These are phyloP conservation scores for Cutaneotrichosporon mucoides DNA, from an alignment of 1,284 basidiomycete genomes.

Conservation along the genomic window DNA sequence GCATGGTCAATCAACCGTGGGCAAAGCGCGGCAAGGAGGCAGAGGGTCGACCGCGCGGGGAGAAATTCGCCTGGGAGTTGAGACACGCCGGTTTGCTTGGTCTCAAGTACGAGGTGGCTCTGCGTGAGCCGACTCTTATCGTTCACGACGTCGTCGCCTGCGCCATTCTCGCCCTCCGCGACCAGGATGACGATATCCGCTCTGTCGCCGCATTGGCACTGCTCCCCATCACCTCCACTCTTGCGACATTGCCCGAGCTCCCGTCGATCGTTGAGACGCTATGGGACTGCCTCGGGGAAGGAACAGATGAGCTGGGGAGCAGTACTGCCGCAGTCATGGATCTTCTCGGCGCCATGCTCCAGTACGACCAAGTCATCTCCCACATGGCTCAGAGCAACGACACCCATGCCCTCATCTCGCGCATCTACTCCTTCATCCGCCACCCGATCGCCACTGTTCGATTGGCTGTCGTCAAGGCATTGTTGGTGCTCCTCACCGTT, in stretches of 20 bases:
- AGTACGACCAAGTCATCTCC: slow-evolving; percentile 28
- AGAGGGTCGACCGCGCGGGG: slow-evolving; percentile 46
- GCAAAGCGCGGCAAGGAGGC: slow-evolving; percentile 49
- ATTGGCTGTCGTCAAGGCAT: slow-evolving; percentile 83
- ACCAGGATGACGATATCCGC: slow-evolving; percentile 94
- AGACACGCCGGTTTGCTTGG: slow-evolving; percentile 94
- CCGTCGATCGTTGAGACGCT: slow-evolving; percentile 73
- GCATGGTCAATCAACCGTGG: slow-evolving; percentile 88
- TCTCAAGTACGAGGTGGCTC: slow-evolving; percentile 96
- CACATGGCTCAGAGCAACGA: slow-evolving; percentile 23
- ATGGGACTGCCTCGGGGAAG: slow-evolving; percentile 85
- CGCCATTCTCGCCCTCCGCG: slow-evolving; percentile 82
- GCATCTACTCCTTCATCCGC: slow-evolving; percentile 92
- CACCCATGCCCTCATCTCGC: slow-evolving; percentile 67
- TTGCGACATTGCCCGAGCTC: slow-evolving; percentile 63
- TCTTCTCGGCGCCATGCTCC: slow-evolving; percentile 55
- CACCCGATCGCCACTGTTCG: slow-evolving; percentile 95
- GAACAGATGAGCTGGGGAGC: slow-evolving; percentile 95
- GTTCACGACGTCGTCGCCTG: slow-evolving; percentile 73
- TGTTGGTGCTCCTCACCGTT: slow-evolving; percentile 79
- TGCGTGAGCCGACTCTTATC: slow-evolving; percentile 56
- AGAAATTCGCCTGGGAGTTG: slow-evolving; percentile 87
- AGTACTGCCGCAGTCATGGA: slow-evolving; percentile 98
- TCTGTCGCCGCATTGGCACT: slow-evolving; percentile 91
- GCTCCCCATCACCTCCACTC: slow-evolving; percentile 73